These are phyloP conservation scores for Suhomyces atakaporum DNA, from an alignment of 1,139 yeast genomes.

Conservation along the genomic window DNA sequence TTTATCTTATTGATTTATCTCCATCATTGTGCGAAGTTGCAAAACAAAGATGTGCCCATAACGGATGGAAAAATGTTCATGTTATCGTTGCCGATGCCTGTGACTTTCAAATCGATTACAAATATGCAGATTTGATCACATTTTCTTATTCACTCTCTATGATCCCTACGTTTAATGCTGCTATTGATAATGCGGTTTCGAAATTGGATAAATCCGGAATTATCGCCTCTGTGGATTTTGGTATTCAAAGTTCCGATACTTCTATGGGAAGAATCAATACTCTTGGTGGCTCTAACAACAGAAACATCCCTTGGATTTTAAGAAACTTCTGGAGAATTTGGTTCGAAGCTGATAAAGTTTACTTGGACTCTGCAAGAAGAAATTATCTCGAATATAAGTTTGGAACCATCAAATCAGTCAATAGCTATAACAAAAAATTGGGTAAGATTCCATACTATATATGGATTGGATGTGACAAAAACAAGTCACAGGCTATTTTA, in stretches of 20 bases:
- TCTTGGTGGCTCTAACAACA: slow-evolving; percentile 67
- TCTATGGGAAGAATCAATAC: slow-evolving; percentile 72
- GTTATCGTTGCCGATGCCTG: slow-evolving; percentile 77
- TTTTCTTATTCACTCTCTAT: slow-evolving; percentile 79
- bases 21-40: slow-evolving; percentile 79
- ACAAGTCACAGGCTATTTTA: slow-evolving; percentile 58
- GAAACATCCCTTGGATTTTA: slow-evolving; percentile 75
- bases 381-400: slow-evolving; percentile 79
- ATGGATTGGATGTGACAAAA: slow-evolving; percentile 80
- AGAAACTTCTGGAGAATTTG: slow-evolving; percentile 85
- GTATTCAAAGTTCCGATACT: slow-evolving; percentile 68
- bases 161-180: slow-evolving; percentile 82
- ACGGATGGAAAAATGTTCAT: slow-evolving; percentile 66
- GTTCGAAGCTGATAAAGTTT: slow-evolving; percentile 85
- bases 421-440: slow-evolving; percentile 59
- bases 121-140: slow-evolving; percentile 61
- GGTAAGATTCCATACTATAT: slow-evolving; percentile 81
- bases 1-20: slow-evolving; percentile 73
- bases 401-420: slow-evolving; percentile 76
- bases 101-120: slow-evolving; percentile 55
- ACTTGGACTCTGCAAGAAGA: slow-evolving; percentile 77
- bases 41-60: slow-evolving; percentile 50
- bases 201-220: slow-evolving; percentile 59
- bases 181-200: slow-evolving; percentile 66
- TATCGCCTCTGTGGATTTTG: slow-evolving; percentile 75